Conservation (phyloP, 75 land plant species). For the Sequoiadendron giganteum region DNA sequence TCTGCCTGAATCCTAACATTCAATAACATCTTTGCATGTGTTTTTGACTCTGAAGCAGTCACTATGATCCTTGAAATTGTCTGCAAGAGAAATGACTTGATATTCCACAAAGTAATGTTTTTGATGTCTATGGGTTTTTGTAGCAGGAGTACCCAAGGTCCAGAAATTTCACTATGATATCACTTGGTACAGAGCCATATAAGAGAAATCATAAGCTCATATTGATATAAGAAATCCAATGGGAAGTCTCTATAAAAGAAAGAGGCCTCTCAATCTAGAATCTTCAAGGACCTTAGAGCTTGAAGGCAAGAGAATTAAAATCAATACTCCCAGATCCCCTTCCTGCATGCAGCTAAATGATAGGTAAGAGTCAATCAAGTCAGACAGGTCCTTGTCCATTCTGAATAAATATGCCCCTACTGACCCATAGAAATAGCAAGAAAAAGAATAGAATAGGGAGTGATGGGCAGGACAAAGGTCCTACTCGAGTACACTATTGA, state of each 20-base stretch:
- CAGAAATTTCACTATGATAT: too few species aligned
- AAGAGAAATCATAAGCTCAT: too few species aligned
- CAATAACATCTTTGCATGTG: too few species aligned
- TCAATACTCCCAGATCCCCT: background rate
- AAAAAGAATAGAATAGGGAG: background rate
- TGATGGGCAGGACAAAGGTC: background rate
- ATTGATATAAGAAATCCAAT: too few species aligned
- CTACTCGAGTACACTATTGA: constrained; percentile 3
- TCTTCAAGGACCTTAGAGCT: background rate
- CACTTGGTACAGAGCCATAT: too few species aligned
- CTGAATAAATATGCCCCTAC: background rate
- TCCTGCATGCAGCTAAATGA: background rate
- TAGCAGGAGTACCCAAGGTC: too few species aligned
- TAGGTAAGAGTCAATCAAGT: constrained; percentile 16
- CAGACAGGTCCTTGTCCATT: background rate
- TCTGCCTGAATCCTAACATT: too few species aligned
- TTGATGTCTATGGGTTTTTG: too few species aligned
- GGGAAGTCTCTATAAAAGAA: background rate
- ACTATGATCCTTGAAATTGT: too few species aligned
- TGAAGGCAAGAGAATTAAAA: background rate
- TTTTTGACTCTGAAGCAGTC: too few species aligned
- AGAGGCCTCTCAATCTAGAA: background rate
- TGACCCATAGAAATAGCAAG: background rate
- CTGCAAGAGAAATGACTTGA: too few species aligned
- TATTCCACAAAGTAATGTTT: too few species aligned